Percentiles rank a stretch among this genome's conserved stretches.
Conservation (phyloP, 2,329 filamentous ascomycete genomes). For the Tolypocladium pustulatum region DNA sequence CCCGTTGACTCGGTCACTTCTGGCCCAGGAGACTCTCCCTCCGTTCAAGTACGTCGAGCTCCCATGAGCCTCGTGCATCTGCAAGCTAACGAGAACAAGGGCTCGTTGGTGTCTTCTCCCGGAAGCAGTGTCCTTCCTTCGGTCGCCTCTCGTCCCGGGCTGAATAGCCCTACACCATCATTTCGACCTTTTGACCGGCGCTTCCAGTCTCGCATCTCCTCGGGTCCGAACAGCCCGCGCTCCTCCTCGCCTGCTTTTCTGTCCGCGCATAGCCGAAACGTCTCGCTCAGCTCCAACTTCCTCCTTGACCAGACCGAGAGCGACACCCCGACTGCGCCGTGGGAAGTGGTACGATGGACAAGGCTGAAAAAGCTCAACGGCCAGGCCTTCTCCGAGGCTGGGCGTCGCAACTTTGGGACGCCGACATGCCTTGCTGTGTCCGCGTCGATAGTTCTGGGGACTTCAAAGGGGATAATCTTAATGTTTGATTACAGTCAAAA, state of each 20-base stretch:
- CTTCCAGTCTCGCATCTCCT: constrained; percentile 77
- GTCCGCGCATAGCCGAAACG: constrained; percentile 67
- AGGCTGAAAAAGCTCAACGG: constrained; percentile 80
- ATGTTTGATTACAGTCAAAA: constrained; percentile 98
- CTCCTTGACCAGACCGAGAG: constrained; percentile 50
- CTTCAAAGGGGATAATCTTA: constrained; percentile 86
- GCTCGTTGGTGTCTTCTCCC: constrained; percentile 53
- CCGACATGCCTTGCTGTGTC: constrained; percentile 86
- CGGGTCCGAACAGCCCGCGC: constrained; percentile 47
- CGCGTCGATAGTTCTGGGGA: constrained; percentile 80
- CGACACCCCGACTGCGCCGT: constrained; percentile 69
- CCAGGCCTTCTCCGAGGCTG: constrained; percentile 85
- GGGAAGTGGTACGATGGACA: constrained; percentile 97
- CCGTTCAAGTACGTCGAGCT: constrained; percentile 53
- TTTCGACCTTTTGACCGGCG: constrained; percentile 90
- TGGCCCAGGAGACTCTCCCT: constrained; percentile 74
- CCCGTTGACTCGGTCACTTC: constrained; percentile 60
- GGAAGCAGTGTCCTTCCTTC: constrained; percentile 65
- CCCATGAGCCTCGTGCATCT: background rate
- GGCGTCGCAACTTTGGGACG: constrained; percentile 82
- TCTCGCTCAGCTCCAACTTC: constrained; percentile 65
- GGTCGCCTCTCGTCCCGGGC: constrained; percentile 53
- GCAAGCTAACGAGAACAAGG: constrained; percentile 31
- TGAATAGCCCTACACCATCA: constrained; percentile 65
- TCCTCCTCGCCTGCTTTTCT: constrained; percentile 70